Base-by-base conservation (phyloP, 306 rosid species). In the barrel medic (Medicago truncatula) region DNA sequence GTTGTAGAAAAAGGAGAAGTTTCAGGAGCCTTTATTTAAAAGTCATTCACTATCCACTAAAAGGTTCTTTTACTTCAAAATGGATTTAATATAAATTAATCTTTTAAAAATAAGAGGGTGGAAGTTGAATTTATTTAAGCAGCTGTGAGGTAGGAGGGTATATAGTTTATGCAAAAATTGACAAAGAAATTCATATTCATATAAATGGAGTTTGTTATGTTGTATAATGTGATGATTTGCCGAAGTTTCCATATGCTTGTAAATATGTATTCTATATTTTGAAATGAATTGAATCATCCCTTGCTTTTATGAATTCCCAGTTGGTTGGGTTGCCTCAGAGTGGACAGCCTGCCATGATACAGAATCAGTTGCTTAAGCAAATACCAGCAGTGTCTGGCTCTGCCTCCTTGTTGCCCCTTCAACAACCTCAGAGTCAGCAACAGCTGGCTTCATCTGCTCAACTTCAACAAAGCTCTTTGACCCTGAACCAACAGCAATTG, bases 301-400 rank as follows among this genome's bases (percentile, higher is more conserved):
- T 90, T 71, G 96, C 96, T 70, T 92, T 88, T 84, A 83, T 92
- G 93, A 95, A 75, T 83, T 70, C 89, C 71, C 98, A 89, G 79
- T 84, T 89, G 76, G 80, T 96, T 63, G 96, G 89, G 70, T 79
- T 96, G 85, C 67, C 93, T 67, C 97, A 92, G 88, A 92, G 89
- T 81, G 99, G 97, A 84, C 98, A 92, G 85, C 83, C 83, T 76
- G 88, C 78, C 11, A 78, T 89, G 88, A 70, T 95, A 43, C 97
- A 81, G 80, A 93, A 85, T 72, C 98, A 92, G 79, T 90, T 97
- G 98, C 69, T 92, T 65, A 96, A 96, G 85, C 93, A 87, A 88
- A 89, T 95, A 39, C 92, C 97, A 57, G 44, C 89, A 71, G 85
- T 90, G 73, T 80, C 98, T 62, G 84, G 89, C 34, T 78, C 99